Evolutionary conservation across 306 rosid genomes (phyloP).

Genomic region (Arachis hypogaea): DNA sequence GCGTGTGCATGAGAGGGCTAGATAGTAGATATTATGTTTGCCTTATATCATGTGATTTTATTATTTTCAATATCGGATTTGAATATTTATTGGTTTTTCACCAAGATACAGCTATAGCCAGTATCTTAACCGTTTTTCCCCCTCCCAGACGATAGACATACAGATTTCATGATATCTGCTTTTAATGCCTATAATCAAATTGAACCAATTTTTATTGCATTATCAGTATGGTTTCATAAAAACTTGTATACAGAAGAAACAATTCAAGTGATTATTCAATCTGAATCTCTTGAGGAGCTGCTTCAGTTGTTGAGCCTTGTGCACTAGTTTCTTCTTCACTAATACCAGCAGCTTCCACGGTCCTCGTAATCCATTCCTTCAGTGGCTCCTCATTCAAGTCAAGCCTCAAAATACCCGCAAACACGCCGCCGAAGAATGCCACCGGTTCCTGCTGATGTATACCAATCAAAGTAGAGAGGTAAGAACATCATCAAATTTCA

Average conservation of each 20-base stretch:
- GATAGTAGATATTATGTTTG: background rate
- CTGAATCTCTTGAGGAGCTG: constrained; percentile 75
- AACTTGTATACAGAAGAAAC: constrained; percentile 15
- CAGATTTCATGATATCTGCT: background rate
- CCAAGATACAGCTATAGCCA: constrained; percentile 11
- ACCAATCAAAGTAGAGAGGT: constrained; percentile 12
- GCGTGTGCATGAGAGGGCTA: background rate
- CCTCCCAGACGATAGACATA: constrained; percentile 7
- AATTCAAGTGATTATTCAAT: constrained; percentile 58
- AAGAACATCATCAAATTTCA: constrained; percentile 16
- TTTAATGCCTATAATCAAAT: constrained; percentile 11
- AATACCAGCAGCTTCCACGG: constrained; percentile 77
- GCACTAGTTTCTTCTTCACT: constrained; percentile 58
- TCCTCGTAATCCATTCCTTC: constrained; percentile 86
- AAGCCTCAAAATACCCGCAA: constrained; percentile 83
- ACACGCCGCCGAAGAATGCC: constrained; percentile 87
- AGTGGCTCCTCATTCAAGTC: constrained; percentile 94
- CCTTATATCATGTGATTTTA: constrained; percentile 13
- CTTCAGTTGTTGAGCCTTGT: constrained; percentile 54
- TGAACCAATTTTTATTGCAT: constrained; percentile 24
- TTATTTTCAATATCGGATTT: background rate
- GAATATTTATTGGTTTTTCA: constrained; percentile 14
- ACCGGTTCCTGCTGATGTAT: constrained; percentile 75
- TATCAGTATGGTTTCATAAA: constrained; percentile 17
- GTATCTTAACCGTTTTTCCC: constrained; percentile 4